Evolutionary conservation across 2,329 filamentous ascomycete species (phyloP).

Genomic region (Bipolaris zeicola): DNA sequence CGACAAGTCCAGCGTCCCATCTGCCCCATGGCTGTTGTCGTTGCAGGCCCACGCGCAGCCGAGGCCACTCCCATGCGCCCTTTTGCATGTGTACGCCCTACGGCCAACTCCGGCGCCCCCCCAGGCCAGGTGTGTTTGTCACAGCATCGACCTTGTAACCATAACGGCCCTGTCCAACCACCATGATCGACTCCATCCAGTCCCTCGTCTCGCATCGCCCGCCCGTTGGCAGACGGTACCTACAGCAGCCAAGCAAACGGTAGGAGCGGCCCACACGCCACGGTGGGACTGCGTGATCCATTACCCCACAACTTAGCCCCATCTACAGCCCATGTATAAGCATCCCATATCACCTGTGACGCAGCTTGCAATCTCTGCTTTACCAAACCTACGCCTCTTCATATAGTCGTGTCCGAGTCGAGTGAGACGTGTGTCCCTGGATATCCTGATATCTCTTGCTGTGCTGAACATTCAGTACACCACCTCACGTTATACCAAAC

Average conservation of each 20-base stretch:
- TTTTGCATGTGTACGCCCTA: not conserved
- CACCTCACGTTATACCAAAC: too few relatives aligned
- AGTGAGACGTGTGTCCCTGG: slow-evolving; percentile 1
- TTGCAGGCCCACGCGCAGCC: not conserved
- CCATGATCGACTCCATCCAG: not conserved
- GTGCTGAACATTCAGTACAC: too few relatives aligned
- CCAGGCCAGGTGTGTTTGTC: too few relatives aligned
- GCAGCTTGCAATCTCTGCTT: slow-evolving; percentile 1
- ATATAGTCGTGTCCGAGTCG: not conserved
- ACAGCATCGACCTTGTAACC: not conserved
- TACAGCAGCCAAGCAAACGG: not conserved
- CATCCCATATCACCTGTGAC: slow-evolving; percentile 6
- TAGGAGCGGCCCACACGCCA: not conserved
- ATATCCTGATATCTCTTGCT: not conserved
- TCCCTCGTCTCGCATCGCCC: not conserved
- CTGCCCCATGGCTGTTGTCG: too few relatives aligned
- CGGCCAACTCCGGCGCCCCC: not conserved
- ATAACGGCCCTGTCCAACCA: not conserved
- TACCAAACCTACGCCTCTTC: not conserved
- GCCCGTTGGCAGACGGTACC: not conserved
- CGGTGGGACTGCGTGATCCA: slow-evolving; percentile 4
- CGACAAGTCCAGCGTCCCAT: too few relatives aligned
- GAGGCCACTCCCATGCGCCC: not conserved
- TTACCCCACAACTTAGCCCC: slow-evolving; percentile 10
- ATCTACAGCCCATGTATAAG: not conserved